Evolutionary conservation across 2,329 filamentous ascomycete species (phyloP), one percentile per base, ranked within the genome.

Genomic region (Zymoseptoria ardabiliae): DNA sequence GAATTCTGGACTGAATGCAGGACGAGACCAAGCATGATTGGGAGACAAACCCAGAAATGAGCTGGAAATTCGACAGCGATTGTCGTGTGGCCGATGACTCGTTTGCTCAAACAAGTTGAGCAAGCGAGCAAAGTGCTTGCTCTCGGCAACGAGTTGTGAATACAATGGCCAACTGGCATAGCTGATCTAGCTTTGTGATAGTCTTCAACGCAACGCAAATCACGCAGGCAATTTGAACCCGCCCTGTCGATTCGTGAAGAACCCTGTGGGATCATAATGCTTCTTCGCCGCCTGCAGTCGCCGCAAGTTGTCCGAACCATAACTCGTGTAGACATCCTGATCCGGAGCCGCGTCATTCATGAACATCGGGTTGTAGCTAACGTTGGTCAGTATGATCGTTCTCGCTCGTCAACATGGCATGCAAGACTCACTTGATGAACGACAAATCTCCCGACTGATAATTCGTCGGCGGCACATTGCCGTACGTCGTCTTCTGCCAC

Each of bases 281-380:
- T 58, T 54, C 56, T 66, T 64, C 49, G 64, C 58, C 17, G 59
- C 54, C 45, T 62, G 60, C 59, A 70, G 21, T 52, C 57, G 61
- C 51, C 55, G 56, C 51, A 68, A 50, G 41, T 67, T 69, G 23
- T 58, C 63, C 10, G 50, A 10, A 9, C 62, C 62, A 57, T 68
- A 68, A 51, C 63, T 62, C 4, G 61, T 54, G 45, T 65, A 64
- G 3, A 65, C 58, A 56, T 68, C 65, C 54, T 69, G 66, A 23
- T 61, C 55, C 11, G 61, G 62, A 22, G 63, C 63, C 2, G 63
- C 65, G 57, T 69, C 63, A 50, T 69, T 68, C 63, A 66, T 62
- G 54, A 66, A 68, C 4, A 64, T 35, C 1, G 64, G 64, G 35
- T 61, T 63, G 56, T 64, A 64, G 17, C 35, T 45, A 17, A 41